A percentile compares a stretch with the other conserved stretches of the same genome.
Conservation (phyloP, 306 rosid species). For the Trifolium repens region DNA sequence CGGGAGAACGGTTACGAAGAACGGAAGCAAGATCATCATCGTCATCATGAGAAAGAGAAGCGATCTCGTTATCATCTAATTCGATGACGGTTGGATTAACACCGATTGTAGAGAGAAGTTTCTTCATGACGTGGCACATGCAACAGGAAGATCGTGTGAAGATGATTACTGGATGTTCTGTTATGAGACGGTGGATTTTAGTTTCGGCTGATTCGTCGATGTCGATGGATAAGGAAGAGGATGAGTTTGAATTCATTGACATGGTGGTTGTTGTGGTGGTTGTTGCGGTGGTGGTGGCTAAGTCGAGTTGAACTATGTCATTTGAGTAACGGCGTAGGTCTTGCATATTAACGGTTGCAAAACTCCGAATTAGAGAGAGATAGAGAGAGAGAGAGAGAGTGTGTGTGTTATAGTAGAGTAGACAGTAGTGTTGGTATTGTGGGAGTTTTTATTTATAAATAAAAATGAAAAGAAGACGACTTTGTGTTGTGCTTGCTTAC, state of each 20-base stretch:
- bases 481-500: conserved; percentile 35
- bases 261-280: conserved; percentile 21
- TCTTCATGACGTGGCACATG: conserved; percentile 99
- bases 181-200: conserved; percentile 82
- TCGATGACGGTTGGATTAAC: conserved; percentile 97
- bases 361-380: neutral
- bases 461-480: neutral
- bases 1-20: conserved; percentile 54
- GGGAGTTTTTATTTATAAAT: conserved; percentile 36
- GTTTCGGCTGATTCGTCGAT: conserved; percentile 78
- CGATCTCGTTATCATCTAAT: conserved; percentile 87
- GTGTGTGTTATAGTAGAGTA: neutral
- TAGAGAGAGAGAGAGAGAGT: neutral
- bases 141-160: conserved; percentile 87
- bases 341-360: conserved; percentile 55
- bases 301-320: conserved; percentile 72
- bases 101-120: conserved; percentile 83
- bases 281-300: conserved; percentile 14
- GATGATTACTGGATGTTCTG: conserved; percentile 92
- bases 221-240: conserved; percentile 81
- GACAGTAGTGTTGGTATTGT: neutral
- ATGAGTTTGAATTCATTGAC: neutral
- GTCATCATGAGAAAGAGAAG: conserved; percentile 55
- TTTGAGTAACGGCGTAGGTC: conserved; percentile 69
- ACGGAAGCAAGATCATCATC: conserved; percentile 11